Conservation (phyloP, 768 basidiomycete genomes). For the Mycena filopes region DNA sequence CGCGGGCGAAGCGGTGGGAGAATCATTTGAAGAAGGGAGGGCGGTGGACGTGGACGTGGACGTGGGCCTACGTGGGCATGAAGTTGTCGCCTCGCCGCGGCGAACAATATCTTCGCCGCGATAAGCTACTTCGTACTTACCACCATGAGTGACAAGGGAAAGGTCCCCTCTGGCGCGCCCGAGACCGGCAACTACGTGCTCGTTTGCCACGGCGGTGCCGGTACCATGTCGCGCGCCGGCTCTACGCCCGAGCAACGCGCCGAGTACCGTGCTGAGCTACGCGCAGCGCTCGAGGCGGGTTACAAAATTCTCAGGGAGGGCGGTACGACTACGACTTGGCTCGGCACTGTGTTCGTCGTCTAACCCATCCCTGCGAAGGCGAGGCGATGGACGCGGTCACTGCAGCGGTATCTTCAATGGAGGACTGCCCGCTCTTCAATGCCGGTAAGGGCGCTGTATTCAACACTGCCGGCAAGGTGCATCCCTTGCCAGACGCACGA, state of each 20-base stretch:
- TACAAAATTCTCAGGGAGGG: slow-evolving; percentile 69
- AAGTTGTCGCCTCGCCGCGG: no score
- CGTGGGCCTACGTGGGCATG: no score
- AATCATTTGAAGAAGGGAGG: no score
- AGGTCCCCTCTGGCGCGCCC: neutral
- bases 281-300: slow-evolving; percentile 67
- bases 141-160: slow-evolving; percentile 20
- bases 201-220: slow-evolving; percentile 86
- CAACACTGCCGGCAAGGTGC: slow-evolving; percentile 81
- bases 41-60: no score
- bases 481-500: slow-evolving; percentile 6
- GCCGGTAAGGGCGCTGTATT: slow-evolving; percentile 81
- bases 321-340: neutral
- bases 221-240: slow-evolving; percentile 66
- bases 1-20: no score
- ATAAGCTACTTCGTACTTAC: neutral
- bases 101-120: neutral
- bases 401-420: slow-evolving; percentile 77
- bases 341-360: neutral
- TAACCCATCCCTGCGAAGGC: slow-evolving; percentile 48
- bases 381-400: slow-evolving; percentile 87
- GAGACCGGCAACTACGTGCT: slow-evolving; percentile 46
- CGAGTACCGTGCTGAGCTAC: slow-evolving; percentile 66
- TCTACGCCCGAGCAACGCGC: slow-evolving; percentile 71
- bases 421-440: slow-evolving; percentile 86